These are phyloP conservation scores for Catharanthus roseus DNA, from an alignment of 257 asterid genomes.

Conservation along the genomic window DNA sequence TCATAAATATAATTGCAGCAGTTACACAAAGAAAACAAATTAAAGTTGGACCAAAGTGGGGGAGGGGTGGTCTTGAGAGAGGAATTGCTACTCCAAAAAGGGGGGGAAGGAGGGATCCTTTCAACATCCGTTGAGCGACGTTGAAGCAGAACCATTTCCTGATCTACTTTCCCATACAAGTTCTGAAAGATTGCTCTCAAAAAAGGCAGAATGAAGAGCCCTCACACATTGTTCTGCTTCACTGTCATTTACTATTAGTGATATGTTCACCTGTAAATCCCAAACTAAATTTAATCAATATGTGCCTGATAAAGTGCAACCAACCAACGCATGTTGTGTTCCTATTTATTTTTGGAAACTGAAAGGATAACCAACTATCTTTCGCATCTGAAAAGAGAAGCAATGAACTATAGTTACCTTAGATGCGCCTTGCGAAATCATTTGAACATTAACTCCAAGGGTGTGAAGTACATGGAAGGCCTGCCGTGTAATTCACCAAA, in stretches of 20 bases:
- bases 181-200: constrained; percentile 47
- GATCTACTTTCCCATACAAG: constrained; percentile 31
- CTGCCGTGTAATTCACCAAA: constrained; percentile 29
- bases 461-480: constrained; percentile 69
- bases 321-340: neutral
- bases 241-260: constrained; percentile 70
- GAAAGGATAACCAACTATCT: neutral
- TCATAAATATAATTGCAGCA: no score
- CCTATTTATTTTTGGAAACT: no score
- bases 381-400: neutral
- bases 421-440: constrained; percentile 92
- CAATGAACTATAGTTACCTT: constrained; percentile 21
- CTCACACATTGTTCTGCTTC: constrained; percentile 77
- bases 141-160: constrained; percentile 30
- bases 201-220: constrained; percentile 71
- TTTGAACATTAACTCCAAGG: constrained; percentile 67
- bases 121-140: constrained; percentile 4
- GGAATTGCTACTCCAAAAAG: no score
- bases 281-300: neutral
- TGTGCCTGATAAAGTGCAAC: neutral
- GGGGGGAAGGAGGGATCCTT: constrained; percentile 13
- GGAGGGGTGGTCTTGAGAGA: neutral
- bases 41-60: neutral
- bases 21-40: no score
- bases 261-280: constrained; percentile 54